Percentiles rank a stretch among this genome's conserved stretches.
These are phyloP conservation scores for Trichoderma koningiopsis DNA, from an alignment of 2,329 filamentous ascomycete genomes.

Conservation along the genomic window DNA sequence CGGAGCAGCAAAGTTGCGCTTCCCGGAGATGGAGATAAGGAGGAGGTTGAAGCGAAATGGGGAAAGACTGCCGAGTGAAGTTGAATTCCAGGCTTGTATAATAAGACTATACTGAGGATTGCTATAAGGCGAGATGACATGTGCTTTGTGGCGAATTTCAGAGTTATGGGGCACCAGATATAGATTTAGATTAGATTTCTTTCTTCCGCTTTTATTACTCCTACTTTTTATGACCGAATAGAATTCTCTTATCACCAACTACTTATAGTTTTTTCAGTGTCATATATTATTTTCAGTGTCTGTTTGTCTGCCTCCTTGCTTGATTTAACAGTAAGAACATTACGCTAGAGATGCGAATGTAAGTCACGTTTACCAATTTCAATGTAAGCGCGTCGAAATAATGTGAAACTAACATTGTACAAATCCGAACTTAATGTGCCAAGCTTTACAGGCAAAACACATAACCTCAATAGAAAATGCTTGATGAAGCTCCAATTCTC, in stretches of 20 bases:
- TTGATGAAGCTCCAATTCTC: neutral
- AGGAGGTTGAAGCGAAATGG: neutral
- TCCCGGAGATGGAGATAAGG: constrained; percentile 20
- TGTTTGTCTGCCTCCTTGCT: neutral
- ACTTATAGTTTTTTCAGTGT: too few species aligned
- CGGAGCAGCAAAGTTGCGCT: constrained; percentile 11
- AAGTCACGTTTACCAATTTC: neutral
- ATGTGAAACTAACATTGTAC: neutral
- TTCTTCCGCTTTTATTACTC: neutral
- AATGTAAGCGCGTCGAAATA: neutral
- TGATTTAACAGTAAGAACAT: neutral
- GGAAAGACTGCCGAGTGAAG: neutral
- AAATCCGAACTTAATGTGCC: neutral
- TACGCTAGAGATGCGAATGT: neutral
- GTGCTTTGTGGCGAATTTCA: too few species aligned
- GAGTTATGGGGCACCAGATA: too few species aligned
- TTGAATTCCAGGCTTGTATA: neutral
- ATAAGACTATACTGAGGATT: neutral
- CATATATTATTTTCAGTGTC: neutral
- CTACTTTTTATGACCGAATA: neutral
- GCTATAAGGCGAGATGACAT: too few species aligned
- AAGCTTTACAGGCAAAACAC: neutral
- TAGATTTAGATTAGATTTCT: too few species aligned
- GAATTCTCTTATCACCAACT: too few species aligned
- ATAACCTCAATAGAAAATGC: neutral